Evolutionary conservation across 2,329 filamentous ascomycete genomes (phyloP).

Genomic region (Pestalotiopsis sp.): DNA sequence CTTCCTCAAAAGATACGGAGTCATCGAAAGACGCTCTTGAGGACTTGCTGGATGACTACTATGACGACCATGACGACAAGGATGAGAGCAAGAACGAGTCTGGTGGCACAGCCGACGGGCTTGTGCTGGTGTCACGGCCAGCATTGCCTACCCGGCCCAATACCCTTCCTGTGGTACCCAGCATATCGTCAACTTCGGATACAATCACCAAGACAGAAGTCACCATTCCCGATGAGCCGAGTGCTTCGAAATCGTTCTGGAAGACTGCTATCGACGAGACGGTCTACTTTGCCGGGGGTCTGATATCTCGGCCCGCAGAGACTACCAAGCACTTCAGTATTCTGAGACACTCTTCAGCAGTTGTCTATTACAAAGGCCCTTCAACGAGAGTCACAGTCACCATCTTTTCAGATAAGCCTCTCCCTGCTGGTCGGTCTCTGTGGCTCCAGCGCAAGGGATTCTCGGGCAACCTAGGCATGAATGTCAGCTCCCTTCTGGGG

Average conservation of each 20-base stretch:
- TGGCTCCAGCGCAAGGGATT: slow-evolving; percentile 72
- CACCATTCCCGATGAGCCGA: neutral
- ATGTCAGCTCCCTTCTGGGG: slow-evolving; percentile 63
- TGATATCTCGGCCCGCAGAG: slow-evolving; percentile 65
- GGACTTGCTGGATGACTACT: slow-evolving; percentile 12
- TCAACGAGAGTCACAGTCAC: slow-evolving; percentile 66
- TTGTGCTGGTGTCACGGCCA: slow-evolving; percentile 7
- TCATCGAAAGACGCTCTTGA: slow-evolving; percentile 9
- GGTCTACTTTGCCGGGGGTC: slow-evolving; percentile 65
- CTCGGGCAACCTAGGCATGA: slow-evolving; percentile 70
- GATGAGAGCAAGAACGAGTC: neutral
- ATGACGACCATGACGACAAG: neutral
- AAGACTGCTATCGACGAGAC: slow-evolving; percentile 59
- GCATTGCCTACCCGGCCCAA: slow-evolving; percentile 6
- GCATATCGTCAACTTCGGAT: neutral
- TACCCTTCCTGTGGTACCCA: slow-evolving; percentile 3
- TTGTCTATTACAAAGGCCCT: slow-evolving; percentile 69
- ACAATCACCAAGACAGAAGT: neutral
- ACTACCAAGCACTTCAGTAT: slow-evolving; percentile 69
- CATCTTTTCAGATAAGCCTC: slow-evolving; percentile 60
- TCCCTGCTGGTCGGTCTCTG: slow-evolving; percentile 60
- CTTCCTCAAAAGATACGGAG: neutral
- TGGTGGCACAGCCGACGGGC: neutral
- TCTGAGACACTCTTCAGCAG: slow-evolving; percentile 64
- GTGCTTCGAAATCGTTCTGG: slow-evolving; percentile 37